Percentiles rank a stretch among this genome's conserved stretches.
These are phyloP conservation scores for Cyberlindnera nakhonratchasimensis DNA, from an alignment of 805 yeast species.

Conservation along the genomic window DNA sequence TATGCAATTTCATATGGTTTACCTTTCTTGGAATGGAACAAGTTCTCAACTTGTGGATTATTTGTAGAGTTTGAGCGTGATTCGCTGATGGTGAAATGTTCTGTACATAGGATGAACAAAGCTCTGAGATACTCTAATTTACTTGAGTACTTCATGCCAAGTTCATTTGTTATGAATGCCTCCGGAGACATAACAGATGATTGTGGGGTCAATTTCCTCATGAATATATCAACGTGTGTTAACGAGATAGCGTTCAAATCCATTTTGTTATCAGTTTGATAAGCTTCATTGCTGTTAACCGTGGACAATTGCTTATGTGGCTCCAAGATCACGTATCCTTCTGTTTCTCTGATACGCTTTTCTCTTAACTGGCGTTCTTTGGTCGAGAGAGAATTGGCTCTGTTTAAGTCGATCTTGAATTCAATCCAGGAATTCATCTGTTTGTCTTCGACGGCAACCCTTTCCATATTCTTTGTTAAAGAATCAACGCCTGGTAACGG, in stretches of 20 bases:
- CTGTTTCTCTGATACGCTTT: constrained; percentile 54
- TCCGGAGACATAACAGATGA: constrained; percentile 45
- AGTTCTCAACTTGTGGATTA: constrained; percentile 33
- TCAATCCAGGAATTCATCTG: constrained; percentile 48
- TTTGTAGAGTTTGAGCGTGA: constrained; percentile 12
- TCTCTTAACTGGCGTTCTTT: constrained; percentile 71
- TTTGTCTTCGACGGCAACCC: constrained; percentile 34
- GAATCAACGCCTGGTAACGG: constrained; percentile 27
- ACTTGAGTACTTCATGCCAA: constrained; percentile 49
- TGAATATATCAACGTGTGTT: constrained; percentile 42
- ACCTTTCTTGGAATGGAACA: constrained; percentile 49
- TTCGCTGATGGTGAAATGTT: constrained; percentile 47
- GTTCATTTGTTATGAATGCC: constrained; percentile 50
- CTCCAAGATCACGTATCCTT: constrained; percentile 60
- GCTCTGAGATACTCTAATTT: constrained; percentile 64
- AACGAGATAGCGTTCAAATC: constrained; percentile 31
- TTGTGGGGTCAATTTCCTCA: constrained; percentile 33
- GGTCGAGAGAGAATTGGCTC: constrained; percentile 66
- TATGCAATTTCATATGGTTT: constrained; percentile 72
- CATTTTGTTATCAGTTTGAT: constrained; percentile 28
- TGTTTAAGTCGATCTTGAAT: constrained; percentile 56
- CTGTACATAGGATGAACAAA: constrained; percentile 57
- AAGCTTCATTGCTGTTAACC: constrained; percentile 47
- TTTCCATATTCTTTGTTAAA: constrained; percentile 17
- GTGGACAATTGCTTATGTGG: constrained; percentile 49